phyloP scores from a whole-genome alignment of 176 grass and related monocot genomes.

The Oryza coarctata region DNA sequence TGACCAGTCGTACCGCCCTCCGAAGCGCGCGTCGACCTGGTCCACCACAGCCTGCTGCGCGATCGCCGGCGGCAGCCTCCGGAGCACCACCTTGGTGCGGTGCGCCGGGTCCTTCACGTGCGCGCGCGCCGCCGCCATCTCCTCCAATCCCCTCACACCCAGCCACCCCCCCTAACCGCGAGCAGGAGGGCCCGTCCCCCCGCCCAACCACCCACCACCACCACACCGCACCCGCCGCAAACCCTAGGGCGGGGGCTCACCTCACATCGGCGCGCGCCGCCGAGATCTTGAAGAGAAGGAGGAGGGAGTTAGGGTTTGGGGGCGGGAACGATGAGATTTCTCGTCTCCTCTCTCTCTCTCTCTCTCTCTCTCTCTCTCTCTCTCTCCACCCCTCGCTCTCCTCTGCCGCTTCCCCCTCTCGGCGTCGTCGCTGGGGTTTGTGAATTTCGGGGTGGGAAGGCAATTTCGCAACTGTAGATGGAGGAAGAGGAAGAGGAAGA shows the following conservation, averaged over 20 bases:
- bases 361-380: constrained; percentile 24
- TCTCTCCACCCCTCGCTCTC: constrained; percentile 20
- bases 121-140: constrained; percentile 35
- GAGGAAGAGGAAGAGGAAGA: background rate
- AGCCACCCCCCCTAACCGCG: too few species aligned
- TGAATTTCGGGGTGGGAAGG: constrained; percentile 14
- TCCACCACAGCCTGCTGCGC: constrained; percentile 72
- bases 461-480: constrained; percentile 46
- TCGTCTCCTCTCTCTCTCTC: constrained; percentile 13
- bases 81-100: constrained; percentile 89
- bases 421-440: constrained; percentile 36
- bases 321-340: background rate
- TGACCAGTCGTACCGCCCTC: constrained; percentile 80
- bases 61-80: constrained; percentile 80
- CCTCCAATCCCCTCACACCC: background rate
- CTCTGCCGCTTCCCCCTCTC: constrained; percentile 18
- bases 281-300: constrained; percentile 47
- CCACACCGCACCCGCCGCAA: constrained; percentile 28
- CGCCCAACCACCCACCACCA: background rate
- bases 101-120: constrained; percentile 77
- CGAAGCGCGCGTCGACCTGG: constrained; percentile 90
- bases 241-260: constrained; percentile 41
- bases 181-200: background rate
- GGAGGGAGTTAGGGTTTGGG: constrained; percentile 49
- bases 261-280: constrained; percentile 39